These are phyloP conservation scores for Nidularia pulvinata DNA, from an alignment of 768 basidiomycete species.

Conservation along the genomic window DNA sequence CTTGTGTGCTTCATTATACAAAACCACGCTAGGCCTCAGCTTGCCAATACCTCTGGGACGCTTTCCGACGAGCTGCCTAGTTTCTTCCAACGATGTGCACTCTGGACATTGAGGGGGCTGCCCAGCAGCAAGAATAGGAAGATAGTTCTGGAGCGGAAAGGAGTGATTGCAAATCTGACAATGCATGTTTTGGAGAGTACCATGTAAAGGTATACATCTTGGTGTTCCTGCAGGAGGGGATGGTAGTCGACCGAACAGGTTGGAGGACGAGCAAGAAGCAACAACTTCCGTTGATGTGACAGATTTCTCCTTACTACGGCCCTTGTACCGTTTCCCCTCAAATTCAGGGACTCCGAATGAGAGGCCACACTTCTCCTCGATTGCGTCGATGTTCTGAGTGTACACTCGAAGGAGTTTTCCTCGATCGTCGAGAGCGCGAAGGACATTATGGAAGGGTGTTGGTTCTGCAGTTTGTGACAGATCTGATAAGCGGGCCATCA, in stretches of 20 bases:
- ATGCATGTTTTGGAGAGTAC: conserved; percentile 76
- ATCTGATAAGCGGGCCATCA: conserved; percentile 83
- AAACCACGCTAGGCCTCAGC: conserved; percentile 83
- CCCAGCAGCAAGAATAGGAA: conserved; percentile 60
- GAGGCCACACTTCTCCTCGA: conserved; percentile 86
- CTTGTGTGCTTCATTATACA: conserved; percentile 89
- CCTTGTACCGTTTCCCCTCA: conserved; percentile 53
- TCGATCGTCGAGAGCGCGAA: conserved; percentile 73
- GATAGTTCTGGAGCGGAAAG: conserved; percentile 61
- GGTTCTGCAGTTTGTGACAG: conserved; percentile 73
- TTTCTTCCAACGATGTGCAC: conserved; percentile 68
- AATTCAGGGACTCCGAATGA: conserved; percentile 83
- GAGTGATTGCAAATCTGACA: conserved; percentile 82
- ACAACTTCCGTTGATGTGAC: background rate
- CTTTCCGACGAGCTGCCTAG: conserved; percentile 74
- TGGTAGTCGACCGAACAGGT: conserved; percentile 29
- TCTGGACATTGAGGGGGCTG: conserved; percentile 77
- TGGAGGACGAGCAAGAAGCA: conserved; percentile 1
- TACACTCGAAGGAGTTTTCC: conserved; percentile 84
- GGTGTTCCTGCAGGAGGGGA: conserved; percentile 62
- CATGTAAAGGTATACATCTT: conserved; percentile 88
- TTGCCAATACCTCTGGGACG: conserved; percentile 79
- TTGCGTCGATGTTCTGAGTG: conserved; percentile 93
- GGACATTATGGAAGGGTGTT: conserved; percentile 78
- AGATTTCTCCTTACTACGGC: conserved; percentile 43